A percentile compares a stretch with the other conserved stretches of the same genome.
Evolutionary conservation across 129 eudicot genomes (phyloP).

Genomic region (Apium graveolens): DNA sequence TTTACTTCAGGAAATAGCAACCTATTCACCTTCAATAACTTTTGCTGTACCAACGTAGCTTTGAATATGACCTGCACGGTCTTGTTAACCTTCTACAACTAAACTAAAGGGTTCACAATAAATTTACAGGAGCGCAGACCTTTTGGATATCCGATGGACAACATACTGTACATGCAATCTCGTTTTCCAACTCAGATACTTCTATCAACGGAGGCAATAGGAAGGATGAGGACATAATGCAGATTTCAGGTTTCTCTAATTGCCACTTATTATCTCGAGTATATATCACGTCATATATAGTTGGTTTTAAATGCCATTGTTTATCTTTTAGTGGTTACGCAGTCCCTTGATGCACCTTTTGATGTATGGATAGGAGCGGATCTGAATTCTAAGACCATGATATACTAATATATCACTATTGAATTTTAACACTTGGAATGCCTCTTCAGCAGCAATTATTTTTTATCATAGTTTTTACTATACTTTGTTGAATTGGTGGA

Average conservation of each 20-base stretch:
- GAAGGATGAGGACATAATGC: slow-evolving; percentile 30
- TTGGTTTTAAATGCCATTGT: not conserved
- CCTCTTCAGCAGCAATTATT: not conserved
- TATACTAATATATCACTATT: not conserved
- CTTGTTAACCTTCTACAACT: slow-evolving; percentile 12
- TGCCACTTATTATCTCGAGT: not conserved
- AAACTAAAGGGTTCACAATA: slow-evolving; percentile 8
- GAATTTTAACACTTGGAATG: not conserved
- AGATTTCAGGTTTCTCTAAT: slow-evolving; percentile 40
- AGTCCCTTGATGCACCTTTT: not conserved
- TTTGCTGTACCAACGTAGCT: not conserved
- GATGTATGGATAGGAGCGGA: not conserved
- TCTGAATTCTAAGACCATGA: not conserved
- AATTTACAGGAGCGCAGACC: slow-evolving; percentile 50
- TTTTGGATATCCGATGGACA: slow-evolving; percentile 89
- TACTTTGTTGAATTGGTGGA: not conserved
- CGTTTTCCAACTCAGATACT: slow-evolving; percentile 40
- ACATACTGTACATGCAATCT: slow-evolving; percentile 53
- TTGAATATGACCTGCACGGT: not conserved
- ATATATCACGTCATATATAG: not conserved
- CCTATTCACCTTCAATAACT: not conserved
- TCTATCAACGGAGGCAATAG: slow-evolving; percentile 30
- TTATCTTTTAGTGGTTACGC: not conserved
- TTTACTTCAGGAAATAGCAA: not conserved
- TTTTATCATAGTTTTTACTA: not conserved